These are phyloP conservation scores for Sergeia podlipaevii DNA, from an alignment of 208 protist species.

Conservation along the genomic window DNA sequence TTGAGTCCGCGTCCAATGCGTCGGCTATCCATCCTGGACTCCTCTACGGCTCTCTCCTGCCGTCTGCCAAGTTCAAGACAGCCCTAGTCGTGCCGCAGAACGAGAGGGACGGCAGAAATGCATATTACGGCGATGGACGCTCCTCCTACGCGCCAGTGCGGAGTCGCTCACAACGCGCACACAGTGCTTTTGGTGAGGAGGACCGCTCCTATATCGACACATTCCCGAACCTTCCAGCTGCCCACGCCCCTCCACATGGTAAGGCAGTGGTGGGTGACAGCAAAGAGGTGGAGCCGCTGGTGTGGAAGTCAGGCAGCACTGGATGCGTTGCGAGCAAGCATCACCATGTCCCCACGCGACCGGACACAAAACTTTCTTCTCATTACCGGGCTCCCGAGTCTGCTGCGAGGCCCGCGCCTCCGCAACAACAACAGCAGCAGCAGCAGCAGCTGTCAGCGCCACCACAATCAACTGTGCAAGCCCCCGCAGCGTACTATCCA, in stretches of 20 bases:
- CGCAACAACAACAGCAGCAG: constrained; percentile 6
- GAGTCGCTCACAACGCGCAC: too few species aligned
- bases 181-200: too few species aligned
- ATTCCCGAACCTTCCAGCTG: neutral
- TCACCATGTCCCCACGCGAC: constrained; percentile 16
- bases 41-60: constrained; percentile 57
- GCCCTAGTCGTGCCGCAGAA: constrained; percentile 33
- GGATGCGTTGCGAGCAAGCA: constrained; percentile 34
- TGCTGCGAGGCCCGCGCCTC: neutral
- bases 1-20: neutral
- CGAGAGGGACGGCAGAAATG: too few species aligned
- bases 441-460: neutral
- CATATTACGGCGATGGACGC: neutral
- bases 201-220: too few species aligned
- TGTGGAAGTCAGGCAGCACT: constrained; percentile 61
- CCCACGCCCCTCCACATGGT: neutral
- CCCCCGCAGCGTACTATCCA: constrained; percentile 3
- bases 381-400: constrained; percentile 7
- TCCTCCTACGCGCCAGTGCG: too few species aligned
- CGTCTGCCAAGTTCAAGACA: constrained; percentile 30
- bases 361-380: constrained; percentile 16
- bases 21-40: constrained; percentile 35
- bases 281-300: constrained; percentile 34
- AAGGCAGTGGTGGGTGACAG: constrained; percentile 17
- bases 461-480: constrained; percentile 1